Evolutionary conservation across 2,329 filamentous ascomycete species (phyloP).

Genomic region (Talaromyces sp.): DNA sequence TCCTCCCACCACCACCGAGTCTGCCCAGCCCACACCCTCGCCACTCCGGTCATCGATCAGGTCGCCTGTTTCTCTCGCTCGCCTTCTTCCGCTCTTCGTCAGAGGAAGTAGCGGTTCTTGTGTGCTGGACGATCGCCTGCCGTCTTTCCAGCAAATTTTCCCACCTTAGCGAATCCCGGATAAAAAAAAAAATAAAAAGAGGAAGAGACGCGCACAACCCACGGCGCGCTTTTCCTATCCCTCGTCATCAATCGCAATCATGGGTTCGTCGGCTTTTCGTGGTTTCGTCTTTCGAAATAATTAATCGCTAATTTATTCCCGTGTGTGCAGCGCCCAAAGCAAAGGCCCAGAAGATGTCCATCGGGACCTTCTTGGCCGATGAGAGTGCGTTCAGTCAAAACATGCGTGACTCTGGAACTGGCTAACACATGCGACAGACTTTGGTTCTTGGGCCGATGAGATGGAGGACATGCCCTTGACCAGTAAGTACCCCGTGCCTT

Average conservation of each 20-base stretch:
- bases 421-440: constrained; percentile 45
- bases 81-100: neutral
- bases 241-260: constrained; percentile 52
- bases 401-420: constrained; percentile 13
- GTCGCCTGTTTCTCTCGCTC: neutral
- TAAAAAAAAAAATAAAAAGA: constrained; percentile 10
- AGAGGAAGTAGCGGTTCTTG: neutral
- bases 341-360: constrained; percentile 93
- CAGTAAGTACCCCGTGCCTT: constrained; percentile 50
- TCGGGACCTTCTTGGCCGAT: constrained; percentile 92
- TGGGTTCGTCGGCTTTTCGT: constrained; percentile 40
- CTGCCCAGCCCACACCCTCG: neutral
- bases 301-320: constrained; percentile 39
- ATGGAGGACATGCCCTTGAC: constrained; percentile 80
- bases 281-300: constrained; percentile 13
- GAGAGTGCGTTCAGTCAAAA: constrained; percentile 60
- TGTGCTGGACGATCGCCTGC: constrained; percentile 16
- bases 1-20: neutral
- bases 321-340: constrained; percentile 73
- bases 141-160: constrained; percentile 19
- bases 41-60: neutral
- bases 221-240: constrained; percentile 34
- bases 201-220: constrained; percentile 36
- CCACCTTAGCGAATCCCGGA: constrained; percentile 2
- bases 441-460: constrained; percentile 97